Evolutionary conservation across 1,284 basidiomycete species (phyloP), one percentile per base, ranked within the genome.

Genomic region (Malassezia sp.): DNA sequence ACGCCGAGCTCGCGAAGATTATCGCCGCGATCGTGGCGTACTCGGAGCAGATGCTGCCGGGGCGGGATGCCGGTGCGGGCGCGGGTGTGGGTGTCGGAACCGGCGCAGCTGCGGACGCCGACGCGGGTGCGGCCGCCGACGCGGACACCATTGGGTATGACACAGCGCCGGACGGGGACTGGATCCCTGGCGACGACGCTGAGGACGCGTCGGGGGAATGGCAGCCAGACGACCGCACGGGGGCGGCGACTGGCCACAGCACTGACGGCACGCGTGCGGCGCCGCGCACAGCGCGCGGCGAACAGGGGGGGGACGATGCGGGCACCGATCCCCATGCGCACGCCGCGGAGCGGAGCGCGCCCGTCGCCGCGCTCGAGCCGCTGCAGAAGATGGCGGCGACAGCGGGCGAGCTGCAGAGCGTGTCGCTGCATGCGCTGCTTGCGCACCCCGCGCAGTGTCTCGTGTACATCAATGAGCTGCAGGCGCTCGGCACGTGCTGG

Each of bases 361-460:
- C n/a, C n/a, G n/a, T n/a, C 26, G 41, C 41, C 14, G 5, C 23
- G 9, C 32, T 50, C 11, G 26, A n/a, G 29, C 48, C 84, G 11
- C 77, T 97, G 30, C 91, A 96, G 71, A 86, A 88, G 55, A 80
- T 97, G 61, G 93, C 93, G 56, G 78, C 80, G 20, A 81, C 96
- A 33, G 89, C 91, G n/a, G 91, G 89, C 34, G 91, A 96, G 61
- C 81, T 97, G 46, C 77, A 81, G 23, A 90, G 96, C 57, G 89
- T 86, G 75, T 82, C 86, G 24, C 79, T 91, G 53, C 76, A 82
- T 15, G 80, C 85, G 54, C 79, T 97, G 39, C 87, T 87, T 0
- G 77, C 82, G 5, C 80, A 84, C 49, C 81, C 89, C 27, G 85
- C 88, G 64, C 73, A 81, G 23, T 93, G 88, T 71, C 82, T 85